A percentile compares a stretch with the other conserved stretches of the same genome.
Evolutionary conservation across 805 yeast genomes (phyloP).

Genomic region (Yamadazyma akitaensis): DNA sequence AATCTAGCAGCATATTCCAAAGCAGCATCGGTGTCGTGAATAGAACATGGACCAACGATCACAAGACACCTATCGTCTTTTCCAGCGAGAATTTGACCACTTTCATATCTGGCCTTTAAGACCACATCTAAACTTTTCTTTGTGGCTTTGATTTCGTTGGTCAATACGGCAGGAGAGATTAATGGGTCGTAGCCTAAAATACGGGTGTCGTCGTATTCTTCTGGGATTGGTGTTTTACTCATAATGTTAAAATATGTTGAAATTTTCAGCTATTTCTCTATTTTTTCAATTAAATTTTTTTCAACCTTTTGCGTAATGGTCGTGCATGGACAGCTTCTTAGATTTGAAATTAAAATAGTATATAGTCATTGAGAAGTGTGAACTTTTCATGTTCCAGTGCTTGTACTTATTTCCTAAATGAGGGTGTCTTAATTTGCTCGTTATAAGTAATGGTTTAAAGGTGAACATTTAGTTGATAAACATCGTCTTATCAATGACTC

Average conservation of each 20-base stretch:
- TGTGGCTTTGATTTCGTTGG: slow-evolving; percentile 76
- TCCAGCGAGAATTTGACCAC: slow-evolving; percentile 71
- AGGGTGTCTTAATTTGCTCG: too few species aligned
- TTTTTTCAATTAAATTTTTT: slow-evolving; percentile 3
- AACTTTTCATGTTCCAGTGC: not conserved
- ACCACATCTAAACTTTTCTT: slow-evolving; percentile 59
- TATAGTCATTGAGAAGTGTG: not conserved
- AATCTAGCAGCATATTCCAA: slow-evolving; percentile 78
- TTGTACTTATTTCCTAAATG: not conserved
- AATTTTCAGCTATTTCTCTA: not conserved
- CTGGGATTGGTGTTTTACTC: slow-evolving; percentile 52
- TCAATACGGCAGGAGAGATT: slow-evolving; percentile 91
- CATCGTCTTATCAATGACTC: not conserved
- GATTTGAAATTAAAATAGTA: not conserved
- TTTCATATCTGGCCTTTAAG: slow-evolving; percentile 70
- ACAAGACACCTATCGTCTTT: slow-evolving; percentile 83
- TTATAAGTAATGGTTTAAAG: not conserved
- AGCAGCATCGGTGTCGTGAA: slow-evolving; percentile 93
- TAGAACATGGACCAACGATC: slow-evolving; percentile 95
- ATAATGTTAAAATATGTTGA: slow-evolving; percentile 12
- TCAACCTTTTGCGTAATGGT: not conserved
- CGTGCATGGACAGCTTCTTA: not conserved
- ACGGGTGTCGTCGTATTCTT: slow-evolving; percentile 73
- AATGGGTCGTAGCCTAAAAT: slow-evolving; percentile 90
- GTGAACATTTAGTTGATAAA: not conserved